These are phyloP conservation scores for Corymbia citriodora DNA, from an alignment of 441 rosid species.

Conservation along the genomic window DNA sequence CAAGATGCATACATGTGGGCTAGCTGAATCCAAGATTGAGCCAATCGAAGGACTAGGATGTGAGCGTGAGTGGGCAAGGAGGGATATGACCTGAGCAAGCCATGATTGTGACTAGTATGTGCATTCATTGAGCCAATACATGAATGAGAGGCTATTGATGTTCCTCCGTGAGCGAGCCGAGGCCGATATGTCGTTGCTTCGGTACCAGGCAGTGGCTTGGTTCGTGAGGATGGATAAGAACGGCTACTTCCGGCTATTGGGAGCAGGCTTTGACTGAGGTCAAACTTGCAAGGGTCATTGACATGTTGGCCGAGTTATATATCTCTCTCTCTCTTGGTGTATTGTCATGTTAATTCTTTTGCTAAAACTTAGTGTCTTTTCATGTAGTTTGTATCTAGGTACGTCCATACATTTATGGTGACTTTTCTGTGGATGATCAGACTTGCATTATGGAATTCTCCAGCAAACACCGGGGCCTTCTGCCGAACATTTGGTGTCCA, in stretches of 20 bases:
- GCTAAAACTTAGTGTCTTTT: background rate
- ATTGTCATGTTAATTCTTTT: too few species aligned
- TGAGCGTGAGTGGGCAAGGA: background rate
- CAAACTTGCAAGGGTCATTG: background rate
- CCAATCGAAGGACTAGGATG: background rate
- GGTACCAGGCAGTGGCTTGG: background rate
- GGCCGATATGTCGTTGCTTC: background rate
- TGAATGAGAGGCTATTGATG: background rate
- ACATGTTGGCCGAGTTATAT: background rate
- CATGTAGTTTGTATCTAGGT: background rate
- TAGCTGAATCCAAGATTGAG: background rate
- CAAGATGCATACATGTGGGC: background rate
- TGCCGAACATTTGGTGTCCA: background rate
- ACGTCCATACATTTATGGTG: background rate
- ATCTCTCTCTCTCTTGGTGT: background rate
- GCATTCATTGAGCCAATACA: background rate
- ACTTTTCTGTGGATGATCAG: background rate
- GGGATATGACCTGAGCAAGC: background rate
- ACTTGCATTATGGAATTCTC: background rate
- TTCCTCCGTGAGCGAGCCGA: background rate
- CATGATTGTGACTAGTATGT: background rate
- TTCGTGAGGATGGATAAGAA: background rate
- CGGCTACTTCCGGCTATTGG: background rate
- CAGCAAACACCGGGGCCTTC: background rate
- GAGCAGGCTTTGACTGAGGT: background rate